Base-by-base conservation (phyloP, 805 yeast species). In the Myxozyma sirexii region DNA sequence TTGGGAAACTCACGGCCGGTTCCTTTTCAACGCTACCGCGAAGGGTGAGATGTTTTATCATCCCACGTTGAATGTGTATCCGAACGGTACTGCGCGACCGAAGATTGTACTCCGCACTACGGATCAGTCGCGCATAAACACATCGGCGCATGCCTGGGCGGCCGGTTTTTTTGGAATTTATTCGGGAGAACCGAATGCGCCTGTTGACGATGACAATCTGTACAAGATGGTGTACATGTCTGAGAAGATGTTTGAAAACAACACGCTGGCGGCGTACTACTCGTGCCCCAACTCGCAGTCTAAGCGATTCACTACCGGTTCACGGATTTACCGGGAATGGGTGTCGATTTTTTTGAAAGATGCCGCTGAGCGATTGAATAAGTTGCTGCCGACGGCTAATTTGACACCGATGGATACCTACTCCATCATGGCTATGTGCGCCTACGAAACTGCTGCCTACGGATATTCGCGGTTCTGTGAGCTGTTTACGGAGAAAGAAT, bases 401-500 rank as follows among this genome's bases (percentile, higher is more conserved):
- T 64, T 88, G 55, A 79, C 84, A 2, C 69, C 76, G 1, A 68
- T 71, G 38, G 93, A 89, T 67, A 80, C 84, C 26, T 73, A 71
- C 44, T 73, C 72, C 24, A 68, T 88, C 63, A 84, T 86, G 67
- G 76, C 78, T 12, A 79, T 84, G 74, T 88, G 96, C 74, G 91
- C 89, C 2, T 89, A 79, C 70, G 96, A 89, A 73, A 74, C 87
- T 46, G 88, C 87, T 57, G 87, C 83, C 8, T 78, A 77, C 57
- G 96, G 94, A 8, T 71, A 74, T 56, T 86, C 94, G 15, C 79
- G 80, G 35, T 83, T 88, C 63, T 88, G 96, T 73, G 78, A 79
- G 39, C 77, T 86, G 33, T 84, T 89, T 74, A 85, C 90, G 43
- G 79, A 79, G 66, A 84, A 84, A 24, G 93, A 88, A 62, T 85